Conservation (phyloP, 768 basidiomycete genomes). For the Leccinum imitatum region DNA sequence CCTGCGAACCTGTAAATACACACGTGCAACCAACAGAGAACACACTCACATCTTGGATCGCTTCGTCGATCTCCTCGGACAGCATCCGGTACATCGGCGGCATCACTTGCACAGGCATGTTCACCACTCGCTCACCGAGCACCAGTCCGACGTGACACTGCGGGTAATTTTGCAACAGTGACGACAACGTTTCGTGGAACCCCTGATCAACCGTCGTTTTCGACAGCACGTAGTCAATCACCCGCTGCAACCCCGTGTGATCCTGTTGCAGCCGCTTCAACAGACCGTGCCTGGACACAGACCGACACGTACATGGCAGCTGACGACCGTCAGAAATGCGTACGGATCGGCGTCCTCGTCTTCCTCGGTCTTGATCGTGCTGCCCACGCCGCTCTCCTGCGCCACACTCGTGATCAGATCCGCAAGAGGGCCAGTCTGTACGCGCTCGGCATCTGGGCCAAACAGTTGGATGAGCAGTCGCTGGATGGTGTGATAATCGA, state of each 20-base stretch:
- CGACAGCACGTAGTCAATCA: too few species aligned
- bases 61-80: too few species aligned
- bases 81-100: too few species aligned
- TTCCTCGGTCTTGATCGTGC: conserved; percentile 86
- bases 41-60: too few species aligned
- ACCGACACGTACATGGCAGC: conserved; percentile 55
- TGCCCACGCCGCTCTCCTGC: conserved; percentile 73
- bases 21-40: too few species aligned
- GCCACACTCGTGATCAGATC: conserved; percentile 78
- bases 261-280: conserved; percentile 49
- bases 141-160: too few species aligned
- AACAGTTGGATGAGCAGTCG: conserved; percentile 70
- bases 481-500: conserved; percentile 88
- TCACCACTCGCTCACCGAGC: too few species aligned
- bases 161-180: too few species aligned
- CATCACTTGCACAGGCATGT: too few species aligned
- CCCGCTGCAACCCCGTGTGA: conserved; percentile 70
- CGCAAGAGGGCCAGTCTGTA: conserved; percentile 72
- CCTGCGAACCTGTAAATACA: too few species aligned
- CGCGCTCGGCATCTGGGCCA: conserved; percentile 64
- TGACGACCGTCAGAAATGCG: conserved; percentile 81
- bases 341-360: conserved; percentile 63
- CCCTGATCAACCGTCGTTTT: too few species aligned
- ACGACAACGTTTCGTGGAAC: too few species aligned
- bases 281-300: neutral